These are phyloP conservation scores for Ogataea nitratoaversa DNA, from an alignment of 805 yeast species.

Conservation along the genomic window DNA sequence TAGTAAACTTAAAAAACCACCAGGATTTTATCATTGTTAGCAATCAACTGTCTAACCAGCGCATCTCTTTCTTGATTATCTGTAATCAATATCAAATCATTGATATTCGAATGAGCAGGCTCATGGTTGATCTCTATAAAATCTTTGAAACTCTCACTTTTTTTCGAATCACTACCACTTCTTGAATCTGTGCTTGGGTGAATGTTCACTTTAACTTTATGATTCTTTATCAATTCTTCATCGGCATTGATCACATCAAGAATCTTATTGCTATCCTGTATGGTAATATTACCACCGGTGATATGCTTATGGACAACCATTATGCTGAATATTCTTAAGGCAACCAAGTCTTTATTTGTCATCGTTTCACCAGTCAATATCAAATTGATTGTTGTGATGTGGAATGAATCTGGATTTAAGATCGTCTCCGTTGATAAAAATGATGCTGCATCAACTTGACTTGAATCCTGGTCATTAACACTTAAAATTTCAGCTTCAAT, in stretches of 20 bases:
- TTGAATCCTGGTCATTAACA: background rate
- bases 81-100: constrained; percentile 22
- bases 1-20: constrained; percentile 20
- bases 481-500: constrained; percentile 1
- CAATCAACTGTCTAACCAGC: constrained; percentile 16
- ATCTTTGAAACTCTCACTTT: constrained; percentile 4
- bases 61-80: constrained; percentile 7
- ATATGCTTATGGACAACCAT: constrained; percentile 21
- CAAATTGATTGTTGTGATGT: constrained; percentile 21
- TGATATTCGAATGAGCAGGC: constrained; percentile 6
- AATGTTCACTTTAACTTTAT: constrained; percentile 8
- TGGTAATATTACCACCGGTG: constrained; percentile 8
- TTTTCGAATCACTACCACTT: background rate
- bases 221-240: constrained; percentile 5
- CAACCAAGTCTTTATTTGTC: constrained; percentile 18
- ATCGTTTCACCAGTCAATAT: constrained; percentile 15
- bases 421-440: constrained; percentile 24
- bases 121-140: constrained; percentile 4
- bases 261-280: constrained; percentile 7
- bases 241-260: constrained; percentile 6
- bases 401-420: constrained; percentile 25
- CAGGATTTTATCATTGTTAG: constrained; percentile 21
- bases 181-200: background rate
- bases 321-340: constrained; percentile 21
- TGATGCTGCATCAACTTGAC: constrained; percentile 8